phyloP scores from a whole-genome alignment of 176 grass and related monocot species.

The Juncus inflexus region DNA sequence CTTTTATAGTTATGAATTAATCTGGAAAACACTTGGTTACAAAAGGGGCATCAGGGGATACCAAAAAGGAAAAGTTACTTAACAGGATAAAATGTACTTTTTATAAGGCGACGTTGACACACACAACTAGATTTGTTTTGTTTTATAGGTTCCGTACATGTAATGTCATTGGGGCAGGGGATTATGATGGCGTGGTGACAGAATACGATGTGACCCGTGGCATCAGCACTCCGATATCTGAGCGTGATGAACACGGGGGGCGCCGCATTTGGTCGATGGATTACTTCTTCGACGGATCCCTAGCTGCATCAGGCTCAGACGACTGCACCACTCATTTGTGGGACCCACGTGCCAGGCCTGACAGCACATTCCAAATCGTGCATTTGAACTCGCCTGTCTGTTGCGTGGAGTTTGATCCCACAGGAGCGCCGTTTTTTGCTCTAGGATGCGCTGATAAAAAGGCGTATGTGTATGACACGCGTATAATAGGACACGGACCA shows the following conservation, averaged over 20 bases:
- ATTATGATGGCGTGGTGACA: constrained; percentile 94
- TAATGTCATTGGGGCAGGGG: constrained; percentile 48
- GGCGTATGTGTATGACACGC: constrained; percentile 66
- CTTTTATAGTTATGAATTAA: too few relatives aligned
- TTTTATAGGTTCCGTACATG: constrained; percentile 12
- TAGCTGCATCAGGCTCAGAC: constrained; percentile 75
- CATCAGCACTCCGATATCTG: constrained; percentile 31
- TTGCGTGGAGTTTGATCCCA: constrained; percentile 76
- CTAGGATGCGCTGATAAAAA: constrained; percentile 66
- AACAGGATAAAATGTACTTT: too few relatives aligned
- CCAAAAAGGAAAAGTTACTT: too few relatives aligned
- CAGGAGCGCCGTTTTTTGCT: constrained; percentile 50
- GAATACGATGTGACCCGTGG: constrained; percentile 78
- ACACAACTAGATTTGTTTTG: not conserved
- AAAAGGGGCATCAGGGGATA: too few relatives aligned
- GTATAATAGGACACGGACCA: constrained; percentile 49
- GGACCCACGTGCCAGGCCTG: constrained; percentile 41
- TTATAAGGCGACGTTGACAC: too few relatives aligned
- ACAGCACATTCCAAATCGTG: constrained; percentile 34
- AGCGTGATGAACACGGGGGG: constrained; percentile 87
- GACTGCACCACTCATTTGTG: constrained; percentile 73
- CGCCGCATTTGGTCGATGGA: constrained; percentile 77
- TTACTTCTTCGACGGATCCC: constrained; percentile 43
- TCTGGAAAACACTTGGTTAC: too few relatives aligned
- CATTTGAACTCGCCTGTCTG: constrained; percentile 39